These are phyloP conservation scores for Mrakia frigida DNA, from an alignment of 768 basidiomycete genomes.

Conservation along the genomic window DNA sequence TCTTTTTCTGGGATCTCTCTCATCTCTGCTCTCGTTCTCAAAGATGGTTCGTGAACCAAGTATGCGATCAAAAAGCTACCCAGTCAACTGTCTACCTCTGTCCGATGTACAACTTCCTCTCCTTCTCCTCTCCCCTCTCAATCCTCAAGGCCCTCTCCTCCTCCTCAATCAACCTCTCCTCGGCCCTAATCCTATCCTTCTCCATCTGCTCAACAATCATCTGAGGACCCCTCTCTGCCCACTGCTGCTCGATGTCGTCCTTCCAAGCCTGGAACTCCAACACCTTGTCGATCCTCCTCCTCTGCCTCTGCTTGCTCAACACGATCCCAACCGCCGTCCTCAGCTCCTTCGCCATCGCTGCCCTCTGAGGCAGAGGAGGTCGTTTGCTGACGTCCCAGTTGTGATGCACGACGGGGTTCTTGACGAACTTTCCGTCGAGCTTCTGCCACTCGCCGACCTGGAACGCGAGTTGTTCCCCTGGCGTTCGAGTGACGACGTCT, in stretches of 20 bases:
- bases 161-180: neutral
- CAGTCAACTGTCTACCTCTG: no score
- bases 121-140: neutral
- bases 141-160: neutral
- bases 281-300: neutral
- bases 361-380: neutral
- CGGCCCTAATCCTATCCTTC: neutral
- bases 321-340: neutral
- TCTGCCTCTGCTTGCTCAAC: slow-evolving; percentile 6
- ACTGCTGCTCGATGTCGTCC: neutral
- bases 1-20: neutral
- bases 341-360: neutral
- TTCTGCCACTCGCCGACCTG: neutral
- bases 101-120: no score
- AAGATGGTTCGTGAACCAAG: no score
- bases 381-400: neutral
- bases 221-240: neutral
- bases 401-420: neutral
- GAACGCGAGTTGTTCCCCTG: neutral
- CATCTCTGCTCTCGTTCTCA: neutral
- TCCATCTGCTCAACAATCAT: neutral
- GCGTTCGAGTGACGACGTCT: neutral
- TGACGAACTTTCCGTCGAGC: neutral
- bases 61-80: no score
- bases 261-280: neutral